phyloP scores from a whole-genome alignment of 2,329 filamentous ascomycete species.

The Colletotrichum camelliae region DNA sequence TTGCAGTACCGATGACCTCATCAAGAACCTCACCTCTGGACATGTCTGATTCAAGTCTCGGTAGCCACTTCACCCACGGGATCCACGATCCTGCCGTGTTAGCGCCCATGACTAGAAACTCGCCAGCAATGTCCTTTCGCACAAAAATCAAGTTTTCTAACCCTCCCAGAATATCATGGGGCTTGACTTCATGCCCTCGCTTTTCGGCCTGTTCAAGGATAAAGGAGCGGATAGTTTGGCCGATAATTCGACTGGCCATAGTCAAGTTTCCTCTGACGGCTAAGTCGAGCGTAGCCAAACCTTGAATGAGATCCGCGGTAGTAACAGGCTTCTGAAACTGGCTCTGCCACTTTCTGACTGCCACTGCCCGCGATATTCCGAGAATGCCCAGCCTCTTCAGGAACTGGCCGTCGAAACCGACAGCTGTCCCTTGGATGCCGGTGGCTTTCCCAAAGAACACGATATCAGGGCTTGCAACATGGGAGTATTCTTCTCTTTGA shows the following conservation, averaged over 20 bases:
- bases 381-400: not conserved
- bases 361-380: not conserved
- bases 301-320: conserved; percentile 6
- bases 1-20: not conserved
- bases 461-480: conserved; percentile 21
- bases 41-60: conserved; percentile 18
- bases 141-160: conserved; percentile 15
- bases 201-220: not conserved
- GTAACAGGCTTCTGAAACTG: conserved; percentile 1
- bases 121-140: conserved; percentile 13
- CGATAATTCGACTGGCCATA: conserved; percentile 10
- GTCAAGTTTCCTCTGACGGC: not conserved
- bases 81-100: conserved; percentile 12
- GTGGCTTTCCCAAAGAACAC: conserved; percentile 28
- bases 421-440: not conserved
- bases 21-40: not conserved
- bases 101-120: conserved; percentile 11
- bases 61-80: conserved; percentile 21
- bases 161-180: not conserved
- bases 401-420: conserved; percentile 1
- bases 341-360: conserved; percentile 9
- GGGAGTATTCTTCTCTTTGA: conserved; percentile 26
- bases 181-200: not conserved
- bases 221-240: not conserved
- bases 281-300: not conserved